Evolutionary conservation across 805 yeast genomes (phyloP), one percentile per base, ranked within the genome.

Genomic region (Alloascoidea africana): DNA sequence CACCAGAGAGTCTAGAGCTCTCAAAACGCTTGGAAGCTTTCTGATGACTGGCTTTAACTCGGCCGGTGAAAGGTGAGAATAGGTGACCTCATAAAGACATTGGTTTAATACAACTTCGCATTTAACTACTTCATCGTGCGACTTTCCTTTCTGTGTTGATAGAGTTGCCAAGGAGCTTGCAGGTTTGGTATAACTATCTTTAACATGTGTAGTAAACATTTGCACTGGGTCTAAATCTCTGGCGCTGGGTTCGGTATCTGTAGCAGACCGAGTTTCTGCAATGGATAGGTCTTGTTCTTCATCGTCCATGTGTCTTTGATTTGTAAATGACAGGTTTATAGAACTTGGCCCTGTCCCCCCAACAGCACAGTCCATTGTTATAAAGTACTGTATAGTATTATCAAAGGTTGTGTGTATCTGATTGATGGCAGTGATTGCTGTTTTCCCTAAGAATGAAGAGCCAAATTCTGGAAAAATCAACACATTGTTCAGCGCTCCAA

Each of bases 391-490:
- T 4, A 61, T 51, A 0, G 70, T 49, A 4, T 52, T 47, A 35
- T 60, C 62, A 11, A 67, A 41, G 11, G 65, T 55, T n/a, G 39
- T 40, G 14, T 66, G 66, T 2, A 66, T 42, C 37, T 60, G 63
- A 40, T 60, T 58, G 16, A 68, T 36, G 0, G 65, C 52, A 30
- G 57, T 57, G 0, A 63, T 50, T 4, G 65, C 55, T 1, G 67
- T 53, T 23, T 58, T 58, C 18, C 74, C 74, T 8, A 69, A 46
- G 43, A 60, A 65, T 0, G 68, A 59, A 16, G 70, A 60, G 13
- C 75, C 75, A 49, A 66, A 65, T 42, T 69, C 75, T 1, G 75
- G 75, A 43, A 65, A 68, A 8, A 69, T 41, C 1, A 53, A 27
- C 32, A 69, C 36, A 40, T 66, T 68, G 48, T 65, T 59, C 17